These are phyloP conservation scores for Verruconis gallopava DNA, from an alignment of 2,329 filamentous ascomycete species.

Conservation along the genomic window DNA sequence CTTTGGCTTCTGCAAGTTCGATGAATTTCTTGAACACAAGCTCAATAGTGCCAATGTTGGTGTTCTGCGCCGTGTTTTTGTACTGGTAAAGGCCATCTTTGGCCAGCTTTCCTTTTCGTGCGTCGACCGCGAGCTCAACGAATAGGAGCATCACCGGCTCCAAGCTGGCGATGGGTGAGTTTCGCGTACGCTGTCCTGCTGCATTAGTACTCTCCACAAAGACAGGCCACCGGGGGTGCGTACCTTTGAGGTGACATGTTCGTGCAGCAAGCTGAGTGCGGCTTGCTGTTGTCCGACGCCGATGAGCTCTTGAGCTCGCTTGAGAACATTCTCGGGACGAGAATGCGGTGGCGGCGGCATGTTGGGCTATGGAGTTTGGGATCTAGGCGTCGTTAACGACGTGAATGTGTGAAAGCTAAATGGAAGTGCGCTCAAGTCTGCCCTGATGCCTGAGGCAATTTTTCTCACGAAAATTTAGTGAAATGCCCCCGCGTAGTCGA, in stretches of 20 bases:
- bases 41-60: constrained; percentile 96
- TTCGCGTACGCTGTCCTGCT: constrained; percentile 62
- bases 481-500: too few species aligned
- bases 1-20: constrained; percentile 90
- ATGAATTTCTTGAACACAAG: constrained; percentile 96
- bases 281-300: constrained; percentile 88
- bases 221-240: not conserved
- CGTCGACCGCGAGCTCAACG: constrained; percentile 90
- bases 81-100: constrained; percentile 99
- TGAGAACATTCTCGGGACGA: constrained; percentile 98
- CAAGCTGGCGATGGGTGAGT: constrained; percentile 87
- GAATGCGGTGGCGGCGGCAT: constrained; percentile 95
- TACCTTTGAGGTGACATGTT: constrained; percentile 90
- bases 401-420: too few species aligned
- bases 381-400: too few species aligned
- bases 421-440: too few species aligned
- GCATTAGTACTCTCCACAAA: not conserved
- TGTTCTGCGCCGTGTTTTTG: constrained; percentile 99
- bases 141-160: constrained; percentile 98
- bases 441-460: too few species aligned
- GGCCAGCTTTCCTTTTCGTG: constrained; percentile 94
- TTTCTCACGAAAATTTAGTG: too few species aligned
- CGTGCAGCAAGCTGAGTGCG: constrained; percentile 87
- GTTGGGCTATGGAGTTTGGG: constrained; percentile 28
- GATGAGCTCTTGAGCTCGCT: constrained; percentile 97